phyloP scores from a whole-genome alignment of 768 basidiomycete genomes.

The Lactarius psammicola region DNA sequence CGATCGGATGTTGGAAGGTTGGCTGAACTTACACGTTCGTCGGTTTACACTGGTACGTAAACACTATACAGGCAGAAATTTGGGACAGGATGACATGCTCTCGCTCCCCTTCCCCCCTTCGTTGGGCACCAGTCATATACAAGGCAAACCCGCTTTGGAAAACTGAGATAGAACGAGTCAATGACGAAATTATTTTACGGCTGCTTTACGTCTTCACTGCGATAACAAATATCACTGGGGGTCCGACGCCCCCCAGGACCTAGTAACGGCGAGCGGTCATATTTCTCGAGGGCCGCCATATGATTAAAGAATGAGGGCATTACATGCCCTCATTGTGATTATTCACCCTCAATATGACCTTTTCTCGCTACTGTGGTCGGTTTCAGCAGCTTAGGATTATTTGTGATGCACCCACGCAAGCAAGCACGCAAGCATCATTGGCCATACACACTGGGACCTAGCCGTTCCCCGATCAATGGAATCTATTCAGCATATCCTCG shows the following conservation, averaged over 20 bases:
- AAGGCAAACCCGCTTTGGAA: not conserved
- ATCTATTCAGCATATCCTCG: slow-evolving; percentile 29
- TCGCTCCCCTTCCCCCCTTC: not conserved
- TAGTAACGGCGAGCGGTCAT: not conserved
- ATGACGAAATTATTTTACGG: not conserved
- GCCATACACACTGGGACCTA: slow-evolving; percentile 31
- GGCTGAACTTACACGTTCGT: too few species aligned
- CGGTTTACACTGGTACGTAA: too few species aligned
- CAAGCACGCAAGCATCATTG: not conserved
- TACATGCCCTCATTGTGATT: not conserved
- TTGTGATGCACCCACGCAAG: not conserved
- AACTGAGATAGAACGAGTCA: not conserved
- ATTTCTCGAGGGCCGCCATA: not conserved
- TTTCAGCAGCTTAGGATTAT: not conserved
- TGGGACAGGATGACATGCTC: too few species aligned
- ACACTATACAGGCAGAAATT: not conserved
- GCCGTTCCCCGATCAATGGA: slow-evolving; percentile 30
- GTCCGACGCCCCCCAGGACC: too few species aligned
- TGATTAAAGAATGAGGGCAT: not conserved
- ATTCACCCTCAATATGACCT: not conserved
- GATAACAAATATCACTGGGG: too few species aligned
- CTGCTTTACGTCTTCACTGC: not conserved
- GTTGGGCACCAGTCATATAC: not conserved
- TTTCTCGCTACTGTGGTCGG: not conserved
- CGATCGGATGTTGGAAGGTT: too few species aligned